Evolutionary conservation across 2,329 filamentous ascomycete genomes (phyloP).

Genomic region (Trichoderma sp.): DNA sequence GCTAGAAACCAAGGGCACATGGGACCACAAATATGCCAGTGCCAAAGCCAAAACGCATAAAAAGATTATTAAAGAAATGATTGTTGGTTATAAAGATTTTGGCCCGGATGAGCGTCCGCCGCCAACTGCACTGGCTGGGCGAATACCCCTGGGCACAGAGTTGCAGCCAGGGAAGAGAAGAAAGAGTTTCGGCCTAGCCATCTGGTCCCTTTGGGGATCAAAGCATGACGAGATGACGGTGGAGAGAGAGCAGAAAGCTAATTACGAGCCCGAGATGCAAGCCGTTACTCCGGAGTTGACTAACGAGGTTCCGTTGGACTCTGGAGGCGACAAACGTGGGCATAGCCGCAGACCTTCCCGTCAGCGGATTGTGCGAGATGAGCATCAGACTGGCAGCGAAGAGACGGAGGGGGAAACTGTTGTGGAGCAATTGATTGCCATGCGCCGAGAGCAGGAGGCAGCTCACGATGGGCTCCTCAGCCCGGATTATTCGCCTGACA

Average conservation of each 20-base stretch:
- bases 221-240: slow-evolving; percentile 82
- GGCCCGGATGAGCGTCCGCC: slow-evolving; percentile 73
- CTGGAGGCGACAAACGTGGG: slow-evolving; percentile 38
- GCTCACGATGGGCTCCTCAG: slow-evolving; percentile 44
- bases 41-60: slow-evolving; percentile 71
- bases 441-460: slow-evolving; percentile 40
- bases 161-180: slow-evolving; percentile 49
- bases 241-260: slow-evolving; percentile 53
- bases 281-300: slow-evolving; percentile 42
- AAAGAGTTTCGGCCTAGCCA: slow-evolving; percentile 71
- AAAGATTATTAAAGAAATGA: slow-evolving; percentile 69
- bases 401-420: slow-evolving; percentile 40
- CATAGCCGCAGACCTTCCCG: slow-evolving; percentile 42
- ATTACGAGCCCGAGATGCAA: slow-evolving; percentile 34
- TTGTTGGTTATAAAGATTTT: slow-evolving; percentile 68
- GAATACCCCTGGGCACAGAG: slow-evolving; percentile 52
- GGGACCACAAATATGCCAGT: slow-evolving; percentile 69
- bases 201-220: slow-evolving; percentile 87
- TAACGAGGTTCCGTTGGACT: slow-evolving; percentile 42
- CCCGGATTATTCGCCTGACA: slow-evolving; percentile 42
- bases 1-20: slow-evolving; percentile 70
- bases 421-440: slow-evolving; percentile 44
- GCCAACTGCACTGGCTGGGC: slow-evolving; percentile 75
- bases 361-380: slow-evolving; percentile 49
- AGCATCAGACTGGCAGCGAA: slow-evolving; percentile 45